Base-by-base conservation (phyloP, 192 early-diverging fungal genomes). In the Umbelopsis sp. region DNA sequence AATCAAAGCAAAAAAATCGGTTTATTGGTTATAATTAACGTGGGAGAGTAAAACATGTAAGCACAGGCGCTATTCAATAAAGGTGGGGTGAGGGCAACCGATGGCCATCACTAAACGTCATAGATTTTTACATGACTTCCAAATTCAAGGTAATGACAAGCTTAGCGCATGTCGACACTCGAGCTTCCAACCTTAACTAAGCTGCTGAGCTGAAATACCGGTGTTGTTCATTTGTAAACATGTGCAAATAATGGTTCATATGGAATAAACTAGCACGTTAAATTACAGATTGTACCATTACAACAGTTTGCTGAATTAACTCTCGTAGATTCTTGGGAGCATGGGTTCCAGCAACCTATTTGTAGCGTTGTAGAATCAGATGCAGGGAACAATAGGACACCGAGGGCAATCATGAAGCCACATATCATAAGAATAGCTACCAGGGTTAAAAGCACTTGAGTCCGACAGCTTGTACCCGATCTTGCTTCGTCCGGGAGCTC, bases 311-410 rank as follows among this genome's bases (percentile, higher is more conserved):
- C 13, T 25, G 55, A 33, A 33, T 35, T 61, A 30, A 61, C 33
- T 1, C 12, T 18, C 33, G 18, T 30, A 8, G 30, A 37, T 35
- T 25, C 8, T 27, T 35, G 21, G 18, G 18, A 61, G n/a, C 55
- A 61, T 2, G 55, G 55, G 35, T 61, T 61, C 55, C 55, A 61
- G 55, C 55, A 61, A 2, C 4, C 33, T 35, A 35, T 16, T n/a
- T 27, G 25, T 18, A 18, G 27, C 11, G 55, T 16, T 30, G 16
- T 35, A 16, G 15, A 15, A 35, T 15, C 55, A 3, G 55, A 61
- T 35, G 55, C 30, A 35, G 55, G 55, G 30, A 61, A 61, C 27
- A 61, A 61, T 18, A 61, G 30, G 5, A 61, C 55, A 16, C 55
- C 55, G 33, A 61, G 55, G 7, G 30, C 25, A 27, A 61, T 30